These are phyloP conservation scores for Grammothele lineata DNA, from an alignment of 768 basidiomycete species.

Conservation along the genomic window DNA sequence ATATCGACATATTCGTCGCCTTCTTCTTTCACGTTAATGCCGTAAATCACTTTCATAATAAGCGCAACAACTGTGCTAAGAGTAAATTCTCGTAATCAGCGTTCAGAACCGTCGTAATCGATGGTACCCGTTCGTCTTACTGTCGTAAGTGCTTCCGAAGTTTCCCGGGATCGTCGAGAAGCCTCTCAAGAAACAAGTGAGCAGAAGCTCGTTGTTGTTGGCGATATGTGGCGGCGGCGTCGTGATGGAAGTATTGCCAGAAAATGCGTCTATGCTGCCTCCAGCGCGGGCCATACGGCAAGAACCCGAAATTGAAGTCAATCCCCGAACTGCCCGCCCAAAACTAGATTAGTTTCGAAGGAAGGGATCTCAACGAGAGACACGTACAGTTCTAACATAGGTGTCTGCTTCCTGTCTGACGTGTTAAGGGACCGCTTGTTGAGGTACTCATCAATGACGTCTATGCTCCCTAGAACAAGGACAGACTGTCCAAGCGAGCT, in stretches of 20 bases:
- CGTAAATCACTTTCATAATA: slow-evolving; percentile 26
- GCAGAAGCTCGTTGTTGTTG: not conserved
- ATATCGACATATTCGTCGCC: slow-evolving; percentile 21
- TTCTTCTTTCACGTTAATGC: slow-evolving; percentile 19
- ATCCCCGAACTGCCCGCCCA: not conserved
- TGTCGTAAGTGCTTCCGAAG: slow-evolving; percentile 1
- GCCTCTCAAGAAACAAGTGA: not conserved
- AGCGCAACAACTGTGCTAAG: not conserved
- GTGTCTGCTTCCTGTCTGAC: slow-evolving; percentile 12
- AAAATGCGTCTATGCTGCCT: slow-evolving; percentile 2
- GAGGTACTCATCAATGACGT: slow-evolving; percentile 6
- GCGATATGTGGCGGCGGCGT: not conserved
- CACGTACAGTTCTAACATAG: slow-evolving; percentile 19
- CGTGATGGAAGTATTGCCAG: slow-evolving; percentile 3
- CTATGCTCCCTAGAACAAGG: slow-evolving; percentile 5
- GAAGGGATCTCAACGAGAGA: not conserved
- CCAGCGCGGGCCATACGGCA: slow-evolving; percentile 7
- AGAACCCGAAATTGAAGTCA: not conserved
- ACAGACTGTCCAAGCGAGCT: slow-evolving; percentile 5
- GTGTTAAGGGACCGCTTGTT: slow-evolving; percentile 17
- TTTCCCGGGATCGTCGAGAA: not conserved
- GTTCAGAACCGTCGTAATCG: no score
- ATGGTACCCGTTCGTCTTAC: not conserved
- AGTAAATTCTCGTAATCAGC: no score
- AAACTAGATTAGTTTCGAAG: not conserved